A percentile compares a stretch with the other conserved stretches of the same genome.
Evolutionary conservation across 352 stramenopile genomes (phyloP).

Genomic region (Pelagophyceae sp.): DNA sequence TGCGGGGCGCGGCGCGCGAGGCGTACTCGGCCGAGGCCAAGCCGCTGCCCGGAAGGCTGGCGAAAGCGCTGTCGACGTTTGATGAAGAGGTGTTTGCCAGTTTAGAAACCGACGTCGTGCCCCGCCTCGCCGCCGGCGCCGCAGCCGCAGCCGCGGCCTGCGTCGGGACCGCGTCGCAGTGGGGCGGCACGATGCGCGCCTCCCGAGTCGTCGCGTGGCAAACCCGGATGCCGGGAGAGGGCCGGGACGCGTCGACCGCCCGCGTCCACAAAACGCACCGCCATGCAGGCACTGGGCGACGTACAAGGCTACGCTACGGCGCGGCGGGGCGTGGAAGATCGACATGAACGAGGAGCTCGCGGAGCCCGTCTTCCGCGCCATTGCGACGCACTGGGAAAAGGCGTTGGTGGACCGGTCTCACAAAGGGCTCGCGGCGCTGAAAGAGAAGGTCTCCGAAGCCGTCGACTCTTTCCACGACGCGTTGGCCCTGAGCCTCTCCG

Average conservation of each 20-base stretch:
- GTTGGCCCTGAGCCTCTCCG: not conserved
- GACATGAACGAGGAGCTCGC: not conserved
- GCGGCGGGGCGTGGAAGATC: not conserved
- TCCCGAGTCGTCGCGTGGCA: no score
- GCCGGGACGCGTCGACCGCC: no score
- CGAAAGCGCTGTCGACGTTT: not conserved
- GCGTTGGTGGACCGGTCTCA: no score
- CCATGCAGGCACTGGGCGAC: constrained; percentile 9
- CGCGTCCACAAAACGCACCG: no score
- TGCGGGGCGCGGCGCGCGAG: not conserved
- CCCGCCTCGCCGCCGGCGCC: not conserved
- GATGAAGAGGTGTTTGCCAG: not conserved
- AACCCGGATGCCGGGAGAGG: no score
- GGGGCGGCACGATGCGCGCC: not conserved
- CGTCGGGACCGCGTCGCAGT: not conserved
- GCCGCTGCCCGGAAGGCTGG: no score
- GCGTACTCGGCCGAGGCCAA: not conserved
- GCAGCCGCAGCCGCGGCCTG: not conserved
- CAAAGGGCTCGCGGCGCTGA: no score
- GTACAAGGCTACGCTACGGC: not conserved
- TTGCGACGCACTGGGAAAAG: not conserved
- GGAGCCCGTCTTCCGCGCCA: not conserved
- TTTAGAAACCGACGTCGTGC: not conserved
- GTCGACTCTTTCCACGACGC: not conserved
- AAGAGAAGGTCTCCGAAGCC: not conserved